Base-by-base conservation (phyloP, 2,329 filamentous ascomycete species). In the Sarocladiaceae sp. region DNA sequence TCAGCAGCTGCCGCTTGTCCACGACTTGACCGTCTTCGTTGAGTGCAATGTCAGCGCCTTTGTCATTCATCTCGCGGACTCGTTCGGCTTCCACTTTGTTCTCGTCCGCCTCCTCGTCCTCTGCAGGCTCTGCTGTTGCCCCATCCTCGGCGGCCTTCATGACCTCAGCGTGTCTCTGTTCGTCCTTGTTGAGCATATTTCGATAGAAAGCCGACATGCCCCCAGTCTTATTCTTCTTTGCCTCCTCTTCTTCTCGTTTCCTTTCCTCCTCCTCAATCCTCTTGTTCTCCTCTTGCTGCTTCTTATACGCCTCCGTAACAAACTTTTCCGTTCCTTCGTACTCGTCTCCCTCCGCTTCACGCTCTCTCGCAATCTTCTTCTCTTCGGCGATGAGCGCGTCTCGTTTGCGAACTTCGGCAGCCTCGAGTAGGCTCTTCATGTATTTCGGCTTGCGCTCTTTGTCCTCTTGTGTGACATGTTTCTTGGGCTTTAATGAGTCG, bases 301-400 rank as follows among this genome's bases (percentile, higher is more conserved):
- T 74, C 67, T 85, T 88, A 61, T 93, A 94, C 27, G 86, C 86
- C 47, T 81, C 83, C 0, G 87, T 93, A 26, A 93, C 88, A 53
- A 93, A 93, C 63, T 83, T 87, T 59, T 93, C 88, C 66, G 90
- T 93, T 55, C 83, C 87, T 0, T 76, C 83, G 55, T 81, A 93
- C 57, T 85, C 83, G 26, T 91, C 87, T 15, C 87, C 87, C 59
- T 93, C 88, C 1, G 79, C 82, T 55, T 86, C 86, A 35, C 87
- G 75, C 59, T 93, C 87, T 19, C 82, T 75, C 53, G 85, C 82
- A 53, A 93, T 73, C 61, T 85, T 78, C 64, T 88, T 88, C 65
- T 93, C 87, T 57, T 87, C 82, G 3, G 87, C 87, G 21, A 89
- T 82, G 40, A 85, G 71, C 37, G 83, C 78, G 60, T 93, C 87